Evolutionary conservation across 768 basidiomycete species (phyloP).

Genomic region (Leccinellum albellum): DNA sequence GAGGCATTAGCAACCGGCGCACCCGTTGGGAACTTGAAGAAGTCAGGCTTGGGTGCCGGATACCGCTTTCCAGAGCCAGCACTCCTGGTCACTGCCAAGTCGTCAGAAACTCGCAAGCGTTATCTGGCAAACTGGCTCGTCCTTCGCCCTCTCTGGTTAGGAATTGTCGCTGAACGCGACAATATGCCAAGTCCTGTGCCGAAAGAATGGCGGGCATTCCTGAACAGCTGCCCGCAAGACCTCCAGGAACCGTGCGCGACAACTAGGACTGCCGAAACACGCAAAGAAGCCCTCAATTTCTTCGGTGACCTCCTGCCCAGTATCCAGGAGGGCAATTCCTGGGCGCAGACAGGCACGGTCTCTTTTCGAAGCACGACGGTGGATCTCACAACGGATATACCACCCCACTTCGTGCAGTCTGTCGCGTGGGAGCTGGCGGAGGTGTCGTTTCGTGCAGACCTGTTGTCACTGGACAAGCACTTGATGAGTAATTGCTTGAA

Average conservation of each 20-base stretch:
- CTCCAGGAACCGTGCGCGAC: not conserved
- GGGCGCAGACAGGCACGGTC: not conserved
- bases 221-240: not conserved
- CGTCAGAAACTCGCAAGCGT: not conserved
- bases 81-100: not conserved
- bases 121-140: not conserved
- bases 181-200: not conserved
- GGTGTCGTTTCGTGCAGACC: not conserved
- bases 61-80: not conserved
- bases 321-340: not conserved
- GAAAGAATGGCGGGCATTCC: not conserved
- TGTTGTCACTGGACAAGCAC: not conserved
- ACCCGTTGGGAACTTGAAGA: not conserved
- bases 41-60: not conserved
- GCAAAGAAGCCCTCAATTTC: not conserved
- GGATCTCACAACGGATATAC: not conserved
- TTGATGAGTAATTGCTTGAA: not conserved
- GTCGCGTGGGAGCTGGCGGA: not conserved
- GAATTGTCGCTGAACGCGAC: not conserved
- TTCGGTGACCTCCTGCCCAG: not conserved
- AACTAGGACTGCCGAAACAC: not conserved
- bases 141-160: not conserved
- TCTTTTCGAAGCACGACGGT: not conserved
- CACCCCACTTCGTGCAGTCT: not conserved
- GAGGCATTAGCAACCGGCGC: not conserved